Evolutionary conservation across 768 basidiomycete genomes (phyloP).

Genomic region (Lepiota brunneoincarnata): DNA sequence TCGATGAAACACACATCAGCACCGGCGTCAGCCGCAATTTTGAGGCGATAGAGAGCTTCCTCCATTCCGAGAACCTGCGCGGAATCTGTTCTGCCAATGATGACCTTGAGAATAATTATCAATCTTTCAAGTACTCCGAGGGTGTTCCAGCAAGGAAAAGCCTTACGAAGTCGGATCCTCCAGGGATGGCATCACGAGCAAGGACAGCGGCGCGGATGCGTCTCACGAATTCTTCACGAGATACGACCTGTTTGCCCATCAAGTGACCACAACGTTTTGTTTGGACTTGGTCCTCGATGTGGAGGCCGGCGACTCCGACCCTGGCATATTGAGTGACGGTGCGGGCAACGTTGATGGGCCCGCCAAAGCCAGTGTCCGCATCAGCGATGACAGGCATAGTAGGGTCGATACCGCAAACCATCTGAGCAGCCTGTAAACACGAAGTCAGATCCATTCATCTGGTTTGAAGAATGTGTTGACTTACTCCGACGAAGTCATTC

Average conservation of each 20-base stretch:
- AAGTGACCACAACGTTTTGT: conserved; percentile 80
- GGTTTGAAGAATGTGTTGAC: conserved; percentile 7
- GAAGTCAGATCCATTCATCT: neutral
- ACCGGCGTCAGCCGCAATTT: conserved; percentile 68
- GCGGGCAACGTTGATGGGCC: conserved; percentile 73
- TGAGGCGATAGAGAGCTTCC: conserved; percentile 61
- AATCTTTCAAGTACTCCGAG: neutral
- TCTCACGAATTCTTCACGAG: conserved; percentile 69
- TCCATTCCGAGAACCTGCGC: conserved; percentile 79
- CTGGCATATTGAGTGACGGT: conserved; percentile 65
- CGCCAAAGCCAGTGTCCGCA: conserved; percentile 76
- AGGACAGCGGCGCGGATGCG: conserved; percentile 75
- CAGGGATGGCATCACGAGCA: conserved; percentile 72
- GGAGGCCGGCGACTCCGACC: conserved; percentile 69
- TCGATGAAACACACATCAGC: conserved; percentile 83
- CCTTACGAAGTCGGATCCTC: conserved; percentile 65
- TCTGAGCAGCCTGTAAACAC: conserved; percentile 49
- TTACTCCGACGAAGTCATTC: conserved; percentile 68
- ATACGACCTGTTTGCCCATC: conserved; percentile 78
- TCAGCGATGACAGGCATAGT: conserved; percentile 72
- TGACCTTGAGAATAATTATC: conserved; percentile 41
- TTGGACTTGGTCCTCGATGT: conserved; percentile 81
- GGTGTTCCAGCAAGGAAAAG: neutral
- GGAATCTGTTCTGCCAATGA: conserved; percentile 74
- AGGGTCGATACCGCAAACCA: conserved; percentile 66